Conservation (phyloP, 2,329 filamentous ascomycete species). For the Cyphellophora europaea region DNA sequence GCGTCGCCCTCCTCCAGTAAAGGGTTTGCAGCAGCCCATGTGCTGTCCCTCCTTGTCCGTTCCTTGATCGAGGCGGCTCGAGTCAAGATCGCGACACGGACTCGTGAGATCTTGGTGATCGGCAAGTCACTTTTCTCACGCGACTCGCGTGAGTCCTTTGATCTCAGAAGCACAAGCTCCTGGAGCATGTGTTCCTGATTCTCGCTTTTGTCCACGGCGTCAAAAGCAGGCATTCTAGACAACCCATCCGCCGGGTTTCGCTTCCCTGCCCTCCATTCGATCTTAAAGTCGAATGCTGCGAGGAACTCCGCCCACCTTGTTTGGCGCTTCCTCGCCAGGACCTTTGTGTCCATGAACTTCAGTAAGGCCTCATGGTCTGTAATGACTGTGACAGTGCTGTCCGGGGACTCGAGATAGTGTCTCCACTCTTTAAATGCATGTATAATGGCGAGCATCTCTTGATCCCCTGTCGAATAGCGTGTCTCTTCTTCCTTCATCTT, state of each 20-base stretch:
- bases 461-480: slow-evolving; percentile 5
- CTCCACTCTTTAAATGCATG: slow-evolving; percentile 19
- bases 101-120: too few species aligned
- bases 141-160: too few species aligned
- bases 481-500: slow-evolving; percentile 3
- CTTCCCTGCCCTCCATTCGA: slow-evolving; percentile 12
- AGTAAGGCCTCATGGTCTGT: slow-evolving; percentile 21
- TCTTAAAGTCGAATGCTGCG: slow-evolving; percentile 19
- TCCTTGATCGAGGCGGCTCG: too few species aligned
- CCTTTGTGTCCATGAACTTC: slow-evolving; percentile 21
- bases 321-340: slow-evolving; percentile 20
- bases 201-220: too few species aligned
- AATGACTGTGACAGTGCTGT: slow-evolving; percentile 2
- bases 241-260: slow-evolving; percentile 16
- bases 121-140: too few species aligned
- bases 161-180: too few species aligned
- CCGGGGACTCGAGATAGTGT: slow-evolving; percentile 15
- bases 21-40: too few species aligned
- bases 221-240: slow-evolving; percentile 7
- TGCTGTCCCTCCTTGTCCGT: too few species aligned
- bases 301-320: slow-evolving; percentile 19
- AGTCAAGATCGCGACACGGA: too few species aligned
- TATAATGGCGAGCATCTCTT: slow-evolving; percentile 14
- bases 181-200: too few species aligned
- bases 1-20: too few species aligned